A percentile compares a stretch with the other conserved stretches of the same genome.
These are phyloP conservation scores for Barnettozyma siamensis DNA, from an alignment of 805 yeast genomes.

Conservation along the genomic window DNA sequence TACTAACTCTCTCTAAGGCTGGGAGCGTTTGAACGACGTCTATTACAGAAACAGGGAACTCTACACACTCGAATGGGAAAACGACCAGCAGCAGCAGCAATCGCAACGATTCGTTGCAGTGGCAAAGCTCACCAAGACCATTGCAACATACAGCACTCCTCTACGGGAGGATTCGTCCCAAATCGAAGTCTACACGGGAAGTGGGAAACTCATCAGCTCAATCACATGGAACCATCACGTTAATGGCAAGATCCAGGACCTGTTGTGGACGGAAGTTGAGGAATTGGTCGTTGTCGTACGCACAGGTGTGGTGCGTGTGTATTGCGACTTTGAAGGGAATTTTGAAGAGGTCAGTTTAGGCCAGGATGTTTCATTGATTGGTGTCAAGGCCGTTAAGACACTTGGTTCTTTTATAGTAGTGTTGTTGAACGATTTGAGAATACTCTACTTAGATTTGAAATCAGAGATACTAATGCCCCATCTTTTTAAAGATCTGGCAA, in stretches of 20 bases:
- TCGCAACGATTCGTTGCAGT: slow-evolving; percentile 4
- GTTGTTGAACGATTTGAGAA: slow-evolving; percentile 28
- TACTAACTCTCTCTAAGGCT: slow-evolving; percentile 30
- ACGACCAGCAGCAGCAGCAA: slow-evolving; percentile 1
- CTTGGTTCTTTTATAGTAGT: slow-evolving; percentile 41
- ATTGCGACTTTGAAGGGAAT: slow-evolving; percentile 61
- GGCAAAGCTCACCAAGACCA: slow-evolving; percentile 9
- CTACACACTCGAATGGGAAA: slow-evolving; percentile 21
- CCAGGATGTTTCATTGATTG: slow-evolving; percentile 27
- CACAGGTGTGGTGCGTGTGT: slow-evolving; percentile 48
- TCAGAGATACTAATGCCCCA: slow-evolving; percentile 26
- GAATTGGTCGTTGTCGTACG: slow-evolving; percentile 50
- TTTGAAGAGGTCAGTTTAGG: slow-evolving; percentile 40
- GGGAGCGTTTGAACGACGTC: slow-evolving; percentile 76
- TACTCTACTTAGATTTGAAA: slow-evolving; percentile 35
- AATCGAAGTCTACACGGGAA: slow-evolving; percentile 30
- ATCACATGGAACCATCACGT: slow-evolving; percentile 40
- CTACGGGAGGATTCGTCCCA: slow-evolving; percentile 3
- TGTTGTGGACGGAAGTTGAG: slow-evolving; percentile 49
- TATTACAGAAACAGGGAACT: slow-evolving; percentile 61
- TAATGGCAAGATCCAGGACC: slow-evolving; percentile 46
- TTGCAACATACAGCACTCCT: slow-evolving; percentile 6
- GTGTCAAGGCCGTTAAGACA: slow-evolving; percentile 33
- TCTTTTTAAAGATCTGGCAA: slow-evolving; percentile 17
- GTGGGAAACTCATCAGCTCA: slow-evolving; percentile 26